Base-by-base conservation (phyloP, 2,329 filamentous ascomycete genomes). In the Alternaria conjuncta region DNA sequence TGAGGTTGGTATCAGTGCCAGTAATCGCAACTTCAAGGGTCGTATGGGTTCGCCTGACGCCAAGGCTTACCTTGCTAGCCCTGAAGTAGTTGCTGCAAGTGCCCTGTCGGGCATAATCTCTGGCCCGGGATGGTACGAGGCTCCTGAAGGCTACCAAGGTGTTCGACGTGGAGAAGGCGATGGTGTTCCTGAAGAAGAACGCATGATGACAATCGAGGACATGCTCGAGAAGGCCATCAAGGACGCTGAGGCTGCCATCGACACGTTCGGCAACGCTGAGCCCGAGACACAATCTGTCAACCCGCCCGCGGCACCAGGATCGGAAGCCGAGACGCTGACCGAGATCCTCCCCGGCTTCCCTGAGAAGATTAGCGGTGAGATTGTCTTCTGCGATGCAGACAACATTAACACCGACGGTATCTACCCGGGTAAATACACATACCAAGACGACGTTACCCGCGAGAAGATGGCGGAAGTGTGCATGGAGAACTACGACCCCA, bases 391-490 rank as follows among this genome's bases (percentile, higher is more conserved):
- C 76, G 92, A 97, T 73, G 88, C 87, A 1, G 91, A 94, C 78
- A 96, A 97, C 81, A 88, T 97, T 78, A 92, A 96, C 81, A 98
- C 95, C 0, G 95, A 98, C 75, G 90, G 87, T 57, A 97, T 98
- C 78, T 98, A 98, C 79, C 92, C 94, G 0, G 93, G 92, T 5
- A 94, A 94, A 77, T 94, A 93, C 79, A 97, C 94, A 0, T 98
- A 98, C 81, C 93, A 96, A 77, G 94, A 98, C 75, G 87, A 92
- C 72, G 85, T 98, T 1, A 82, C 91, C 0, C 84, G 82, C 0
- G 90, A 93, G 65, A 88, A 88, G 60, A 97, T 98, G 95, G 93
- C 93, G 0, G 84, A 92, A 69, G 94, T 94, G 0, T 94, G 92
- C 80, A 97, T 98, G 94, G 87, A 91, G 78, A 98, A 98, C 85